These are phyloP conservation scores for Besnoitia besnoiti DNA, from an alignment of 169 alveolate genomes.

Conservation along the genomic window DNA sequence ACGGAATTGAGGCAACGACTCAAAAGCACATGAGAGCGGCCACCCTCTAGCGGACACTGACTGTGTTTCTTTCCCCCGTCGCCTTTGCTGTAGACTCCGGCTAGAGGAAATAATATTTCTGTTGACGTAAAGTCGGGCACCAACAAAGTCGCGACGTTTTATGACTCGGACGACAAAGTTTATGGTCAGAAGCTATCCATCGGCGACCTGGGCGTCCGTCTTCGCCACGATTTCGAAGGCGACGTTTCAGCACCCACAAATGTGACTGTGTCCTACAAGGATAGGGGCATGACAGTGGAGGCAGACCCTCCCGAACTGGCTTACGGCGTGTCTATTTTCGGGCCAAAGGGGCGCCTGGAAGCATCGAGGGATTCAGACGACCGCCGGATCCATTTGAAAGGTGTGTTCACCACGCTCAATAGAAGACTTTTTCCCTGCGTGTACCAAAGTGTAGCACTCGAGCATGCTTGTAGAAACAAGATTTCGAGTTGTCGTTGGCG, in stretches of 20 bases:
- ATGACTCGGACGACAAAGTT: conserved; percentile 1
- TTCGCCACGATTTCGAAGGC: conserved; percentile 1
- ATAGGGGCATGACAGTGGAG: background rate
- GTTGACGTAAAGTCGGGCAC: background rate
- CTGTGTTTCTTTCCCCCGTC: too few species aligned
- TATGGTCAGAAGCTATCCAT: background rate
- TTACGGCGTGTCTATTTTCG: background rate
- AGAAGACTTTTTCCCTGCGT: too few species aligned
- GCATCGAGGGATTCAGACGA: conserved; percentile 9
- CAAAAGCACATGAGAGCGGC: too few species aligned
- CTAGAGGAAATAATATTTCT: background rate
- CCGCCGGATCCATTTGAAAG: background rate
- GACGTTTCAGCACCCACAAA: background rate
- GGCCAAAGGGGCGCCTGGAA: background rate
- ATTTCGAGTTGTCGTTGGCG: too few species aligned
- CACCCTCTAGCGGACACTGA: too few species aligned
- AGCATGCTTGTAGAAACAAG: too few species aligned
- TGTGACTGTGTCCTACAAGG: background rate
- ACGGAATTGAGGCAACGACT: too few species aligned
- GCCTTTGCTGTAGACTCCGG: background rate
- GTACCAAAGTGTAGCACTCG: too few species aligned
- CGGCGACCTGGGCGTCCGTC: background rate
- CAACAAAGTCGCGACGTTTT: background rate
- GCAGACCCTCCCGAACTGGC: background rate
- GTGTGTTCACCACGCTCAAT: too few species aligned